Conservation (phyloP, 257 asterid genomes). For the Anisodus acutangulus region DNA sequence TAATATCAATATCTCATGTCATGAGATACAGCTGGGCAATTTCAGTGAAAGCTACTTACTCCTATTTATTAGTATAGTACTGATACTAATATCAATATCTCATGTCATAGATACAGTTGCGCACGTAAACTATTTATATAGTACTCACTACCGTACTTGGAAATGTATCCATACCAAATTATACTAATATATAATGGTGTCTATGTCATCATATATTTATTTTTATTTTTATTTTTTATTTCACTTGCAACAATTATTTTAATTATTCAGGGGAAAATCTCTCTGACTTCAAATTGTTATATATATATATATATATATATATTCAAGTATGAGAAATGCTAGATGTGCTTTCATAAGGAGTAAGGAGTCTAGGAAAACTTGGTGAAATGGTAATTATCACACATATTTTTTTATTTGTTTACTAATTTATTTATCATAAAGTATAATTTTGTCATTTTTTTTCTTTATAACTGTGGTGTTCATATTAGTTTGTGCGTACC, state of each 20-base stretch:
- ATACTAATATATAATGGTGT: background rate
- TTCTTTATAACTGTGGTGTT: background rate
- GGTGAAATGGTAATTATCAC: background rate
- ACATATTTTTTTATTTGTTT: background rate
- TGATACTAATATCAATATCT: conserved; percentile 18
- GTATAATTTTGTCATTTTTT: background rate
- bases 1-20: conserved; percentile 25
- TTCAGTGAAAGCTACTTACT: conserved; percentile 36
- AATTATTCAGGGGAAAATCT: background rate
- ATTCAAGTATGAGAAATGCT: background rate
- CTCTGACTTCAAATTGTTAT: background rate
- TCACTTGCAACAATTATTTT: background rate
- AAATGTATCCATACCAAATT: conserved; percentile 6
- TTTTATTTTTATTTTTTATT: background rate
- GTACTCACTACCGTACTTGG: conserved; percentile 29
- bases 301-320: background rate
- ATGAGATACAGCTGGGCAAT: conserved; percentile 30
- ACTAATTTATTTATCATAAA: background rate
- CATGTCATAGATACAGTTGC: conserved; percentile 36
- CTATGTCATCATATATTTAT: background rate
- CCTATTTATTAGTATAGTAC: conserved; percentile 29
- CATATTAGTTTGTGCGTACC: too few species aligned
- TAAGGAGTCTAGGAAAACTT: background rate
- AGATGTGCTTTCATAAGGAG: background rate
- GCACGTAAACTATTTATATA: conserved; percentile 48